A percentile compares a stretch with the other conserved stretches of the same genome.
Conservation (phyloP, 129 eudicot species). For the Calendula officinalis region DNA sequence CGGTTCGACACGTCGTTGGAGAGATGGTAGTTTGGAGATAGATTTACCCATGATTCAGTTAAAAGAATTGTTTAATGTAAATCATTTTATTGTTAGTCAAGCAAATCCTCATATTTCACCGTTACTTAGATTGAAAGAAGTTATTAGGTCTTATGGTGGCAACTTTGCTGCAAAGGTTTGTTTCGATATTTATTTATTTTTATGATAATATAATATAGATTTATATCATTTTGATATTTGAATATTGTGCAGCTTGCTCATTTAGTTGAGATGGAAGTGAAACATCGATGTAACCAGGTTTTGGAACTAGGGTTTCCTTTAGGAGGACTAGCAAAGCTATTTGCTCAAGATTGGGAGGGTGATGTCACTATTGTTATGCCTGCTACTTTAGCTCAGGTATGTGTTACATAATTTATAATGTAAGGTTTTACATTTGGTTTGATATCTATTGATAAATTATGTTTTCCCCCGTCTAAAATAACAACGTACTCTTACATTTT, state of each 20-base stretch:
- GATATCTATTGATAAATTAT: neutral
- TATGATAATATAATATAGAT: neutral
- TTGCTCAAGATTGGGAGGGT: slow-evolving; percentile 99
- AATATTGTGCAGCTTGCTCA: slow-evolving; percentile 69
- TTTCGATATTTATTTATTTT: slow-evolving; percentile 12
- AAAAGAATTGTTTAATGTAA: slow-evolving; percentile 90
- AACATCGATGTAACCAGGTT: slow-evolving; percentile 85
- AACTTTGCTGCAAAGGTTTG: slow-evolving; percentile 89
- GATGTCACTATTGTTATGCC: slow-evolving; percentile 97
- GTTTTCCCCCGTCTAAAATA: too few species aligned
- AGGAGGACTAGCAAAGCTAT: slow-evolving; percentile 87
- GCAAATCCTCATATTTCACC: slow-evolving; percentile 97
- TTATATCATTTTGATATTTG: slow-evolving; percentile 3
- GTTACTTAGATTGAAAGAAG: slow-evolving; percentile 69
- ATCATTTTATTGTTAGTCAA: slow-evolving; percentile 93
- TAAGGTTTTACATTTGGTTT: neutral
- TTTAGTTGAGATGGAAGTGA: slow-evolving; percentile 90
- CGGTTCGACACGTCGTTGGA: slow-evolving; percentile 73
- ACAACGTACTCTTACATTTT: too few species aligned
- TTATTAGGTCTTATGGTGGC: slow-evolving; percentile 85
- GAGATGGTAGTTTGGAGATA: slow-evolving; percentile 95
- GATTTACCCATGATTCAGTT: slow-evolving; percentile 93
- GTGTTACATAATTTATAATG: neutral
- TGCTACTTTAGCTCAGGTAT: slow-evolving; percentile 90
- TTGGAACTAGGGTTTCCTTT: slow-evolving; percentile 91